These are phyloP conservation scores for Furcasterigmium furcatum DNA, from an alignment of 2,329 filamentous ascomycete species.

Conservation along the genomic window DNA sequence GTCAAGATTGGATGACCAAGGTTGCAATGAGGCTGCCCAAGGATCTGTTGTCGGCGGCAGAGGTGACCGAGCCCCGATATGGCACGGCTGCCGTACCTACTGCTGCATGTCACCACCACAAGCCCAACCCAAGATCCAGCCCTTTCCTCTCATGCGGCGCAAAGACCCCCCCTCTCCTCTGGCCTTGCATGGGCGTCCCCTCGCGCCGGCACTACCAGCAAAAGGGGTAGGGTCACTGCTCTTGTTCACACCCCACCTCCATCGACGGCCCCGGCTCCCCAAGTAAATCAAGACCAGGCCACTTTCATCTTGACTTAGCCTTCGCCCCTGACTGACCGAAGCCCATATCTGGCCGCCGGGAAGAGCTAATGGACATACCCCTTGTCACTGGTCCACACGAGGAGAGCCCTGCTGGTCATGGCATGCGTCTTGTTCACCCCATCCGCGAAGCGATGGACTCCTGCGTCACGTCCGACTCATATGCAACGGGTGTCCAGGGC, in stretches of 20 bases:
- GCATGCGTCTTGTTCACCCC: neutral
- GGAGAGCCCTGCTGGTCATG: neutral
- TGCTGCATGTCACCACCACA: neutral
- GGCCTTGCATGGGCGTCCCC: neutral
- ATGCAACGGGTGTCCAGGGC: neutral
- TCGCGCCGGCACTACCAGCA: neutral
- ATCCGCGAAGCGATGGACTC: neutral
- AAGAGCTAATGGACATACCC: neutral
- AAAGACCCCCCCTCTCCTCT: neutral
- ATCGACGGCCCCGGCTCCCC: neutral
- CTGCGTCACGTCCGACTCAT: slow-evolving; percentile 8
- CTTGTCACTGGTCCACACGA: neutral
- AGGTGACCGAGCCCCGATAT: neutral
- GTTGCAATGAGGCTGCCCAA: neutral
- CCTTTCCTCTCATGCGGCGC: neutral
- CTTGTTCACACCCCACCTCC: neutral
- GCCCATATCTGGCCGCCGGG: neutral
- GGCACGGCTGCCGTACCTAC: neutral
- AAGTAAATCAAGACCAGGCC: neutral
- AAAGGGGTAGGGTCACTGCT: too few species aligned
- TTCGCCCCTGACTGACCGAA: neutral
- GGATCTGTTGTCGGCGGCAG: neutral
- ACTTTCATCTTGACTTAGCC: neutral
- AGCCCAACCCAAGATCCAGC: neutral
- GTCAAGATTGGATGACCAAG: too few species aligned